Evolutionary conservation across 495 filamentous ascomycete species (phyloP), one percentile per base, ranked within the genome.

Genomic region (Penicillium waksmanii): DNA sequence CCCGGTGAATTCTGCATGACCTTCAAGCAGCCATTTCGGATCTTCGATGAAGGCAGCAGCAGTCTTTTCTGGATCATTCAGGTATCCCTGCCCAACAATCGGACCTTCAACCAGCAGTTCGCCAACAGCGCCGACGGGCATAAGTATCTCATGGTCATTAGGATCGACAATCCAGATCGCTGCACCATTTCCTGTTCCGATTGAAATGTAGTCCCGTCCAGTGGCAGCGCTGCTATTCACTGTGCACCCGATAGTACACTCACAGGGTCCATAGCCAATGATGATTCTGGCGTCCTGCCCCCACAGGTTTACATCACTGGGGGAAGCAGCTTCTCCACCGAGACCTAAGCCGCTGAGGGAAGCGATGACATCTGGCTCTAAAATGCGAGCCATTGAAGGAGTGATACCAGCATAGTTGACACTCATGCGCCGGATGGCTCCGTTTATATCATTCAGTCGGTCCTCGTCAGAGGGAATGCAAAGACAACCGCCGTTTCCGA

Each of bases 101-200:
- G 80, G 79, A 0, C 84, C 82, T 61, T 84, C 78, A n/a, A 86
- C 71, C 15, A 82, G 71, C 18, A 86, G 57, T 61, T 85, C 84
- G 2, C 83, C 83, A 3, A 81, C 73, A 8, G 71, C 75, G 25
- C 84, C 84, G 15, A 85, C 68, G 2, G 82, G 80, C 54, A 74
- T 68, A 5, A 83, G 71, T 11, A 57, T 60, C 6, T 82, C 65
- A 40, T 80, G 75, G 50, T 81, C 66, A 17, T 78, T 66, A 3
- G 78, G 75, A 43, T 84, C 74, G 12, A 77, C 72, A 36, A 86
- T 74, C 80, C 81, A 84, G 19, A 73, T 74, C 6, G 65, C 67
- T 3, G 70, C 67, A 19, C 72, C 76, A 38, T 69, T 82, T 60
- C 59, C 78, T 52, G 64, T 58, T 11, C 79, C 74, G 43, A 78